Conservation (phyloP, 805 yeast species). For the Saccharomycopsis olivae region DNA sequence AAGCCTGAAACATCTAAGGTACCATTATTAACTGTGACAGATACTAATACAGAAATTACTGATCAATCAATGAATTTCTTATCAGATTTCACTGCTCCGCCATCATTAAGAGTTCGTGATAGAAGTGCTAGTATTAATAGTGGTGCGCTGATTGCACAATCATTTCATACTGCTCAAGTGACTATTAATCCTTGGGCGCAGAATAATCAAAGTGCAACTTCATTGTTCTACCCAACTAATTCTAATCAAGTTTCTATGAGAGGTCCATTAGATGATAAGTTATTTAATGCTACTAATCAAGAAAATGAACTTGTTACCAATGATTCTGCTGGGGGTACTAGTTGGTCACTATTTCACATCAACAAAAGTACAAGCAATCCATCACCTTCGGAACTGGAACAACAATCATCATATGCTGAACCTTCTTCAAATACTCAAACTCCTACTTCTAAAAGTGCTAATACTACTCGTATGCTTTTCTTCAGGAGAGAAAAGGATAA, state of each 20-base stretch:
- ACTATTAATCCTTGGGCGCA: conserved; percentile 1
- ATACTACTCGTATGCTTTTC: conserved; percentile 1
- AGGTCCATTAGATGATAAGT: conserved; percentile 3
- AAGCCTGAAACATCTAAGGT: background rate
- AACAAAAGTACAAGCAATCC: background rate
- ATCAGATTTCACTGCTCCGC: conserved; percentile 1
- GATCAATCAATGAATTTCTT: conserved; percentile 2
- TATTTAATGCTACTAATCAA: background rate
- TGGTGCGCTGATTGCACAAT: conserved; percentile 14
- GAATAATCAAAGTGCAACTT: conserved; percentile 1
- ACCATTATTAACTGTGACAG: background rate
- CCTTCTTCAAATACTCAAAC: background rate
- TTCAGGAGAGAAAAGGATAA: conserved; percentile 8
- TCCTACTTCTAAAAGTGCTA: background rate
- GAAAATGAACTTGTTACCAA: background rate
- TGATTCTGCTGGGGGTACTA: background rate
- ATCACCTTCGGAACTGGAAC: background rate
- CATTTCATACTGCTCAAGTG: conserved; percentile 17
- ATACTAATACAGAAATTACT: background rate
- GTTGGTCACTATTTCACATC: conserved; percentile 13
- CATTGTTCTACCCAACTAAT: conserved; percentile 7
- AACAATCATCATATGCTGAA: too few species aligned
- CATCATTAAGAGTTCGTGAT: conserved; percentile 10
- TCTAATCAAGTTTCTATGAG: background rate
- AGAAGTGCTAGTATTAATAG: conserved; percentile 18